Evolutionary conservation across 2,329 filamentous ascomycete species (phyloP), one percentile per base, ranked within the genome.

Genomic region (Epichloe sp.): DNA sequence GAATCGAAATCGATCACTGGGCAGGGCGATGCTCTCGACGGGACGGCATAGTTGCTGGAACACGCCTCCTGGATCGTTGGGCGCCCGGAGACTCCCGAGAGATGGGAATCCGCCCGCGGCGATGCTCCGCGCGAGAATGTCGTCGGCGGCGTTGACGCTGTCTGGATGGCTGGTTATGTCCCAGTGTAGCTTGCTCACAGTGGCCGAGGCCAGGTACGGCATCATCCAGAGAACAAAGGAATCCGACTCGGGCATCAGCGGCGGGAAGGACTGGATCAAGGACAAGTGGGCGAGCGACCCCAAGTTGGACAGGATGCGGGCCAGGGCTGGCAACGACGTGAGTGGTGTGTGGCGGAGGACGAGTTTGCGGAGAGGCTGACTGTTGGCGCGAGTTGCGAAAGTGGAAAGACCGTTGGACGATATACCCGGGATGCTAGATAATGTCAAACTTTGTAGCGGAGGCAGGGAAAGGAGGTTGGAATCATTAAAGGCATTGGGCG

Each of bases 1-100:
- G 17, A 44, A 23, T 19, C 67, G 68, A 60, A 72, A 75, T 21
- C 72, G 71, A 54, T 80, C 76, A 10, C 65, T 66, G 1, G 75
- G 70, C 21, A 76, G 67, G 41, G 80, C 73, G 19, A 78, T 69
- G 34, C 72, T 71, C 34, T 77, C 76, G 4, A 74, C 68, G 0
- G 85, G 85, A 43, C 74, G 76, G 63, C 86, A 90, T 1, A 88
- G 72, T 1, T 71, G 67, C 65, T 90, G 86, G 55, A 89, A 79
- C 7, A 78, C 58, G 26, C 85, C 86, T 5, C 86, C 77, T 1
- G 83, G 77, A 56, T 90, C 86, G 52, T 79, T 79, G 1, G 84
- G 86, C 0, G 79, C 72, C 50, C 85, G 78, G 17, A 89, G 66
- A 1, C 62, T 68, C 10, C 68, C 70, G 10, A 90, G 72, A 0